Base-by-base conservation (phyloP, 2,329 filamentous ascomycete genomes). In the Macrophomina pseudophaseolina region DNA sequence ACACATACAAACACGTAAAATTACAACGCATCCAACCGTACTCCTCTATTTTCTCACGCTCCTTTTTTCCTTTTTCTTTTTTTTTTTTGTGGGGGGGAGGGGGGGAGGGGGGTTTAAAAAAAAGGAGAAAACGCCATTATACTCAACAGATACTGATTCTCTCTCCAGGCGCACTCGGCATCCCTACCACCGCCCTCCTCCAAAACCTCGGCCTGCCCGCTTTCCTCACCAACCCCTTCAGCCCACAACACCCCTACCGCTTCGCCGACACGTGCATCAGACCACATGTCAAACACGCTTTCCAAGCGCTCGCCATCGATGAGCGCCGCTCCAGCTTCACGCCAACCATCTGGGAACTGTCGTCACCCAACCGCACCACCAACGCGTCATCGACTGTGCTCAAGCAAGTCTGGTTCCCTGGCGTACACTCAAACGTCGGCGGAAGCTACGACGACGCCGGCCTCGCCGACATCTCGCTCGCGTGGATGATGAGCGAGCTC, bases 251-350 rank as follows among this genome's bases (percentile, higher is more conserved):
- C 33, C 33, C 49, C 28, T 48, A 44, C 44, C 44, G 60, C 40
- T 83, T 83, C 68, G 80, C 78, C 65, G 79, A 83, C 71, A 84
- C 82, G 4, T 76, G 79, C 60, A 75, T 84, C 64, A 79, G 77
- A 8, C 70, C 72, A 54, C 75, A 76, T 12, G 82, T 88, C 40
- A 82, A 86, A 70, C 81, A 87, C 71, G 86, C 85, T 0, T 88
- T 88, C 70, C 86, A 88, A 28, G 86, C 86, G 0, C 78, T 88
- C 9, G 86, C 86, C 0, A 74, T 88, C 2, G 86, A 88, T 66
- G 86, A 88, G 74, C 82, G 80, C 23, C 82, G 86, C 8, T 74
- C 81, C 0, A 81, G 85, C 0, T 88, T 88, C 67, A 78, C 75
- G n/a, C 85, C 86, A 12, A 84, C 86, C 2, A 74, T 88, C 1